Base-by-base conservation (phyloP, 495 filamentous ascomycete species). In the Poronia punctata region DNA sequence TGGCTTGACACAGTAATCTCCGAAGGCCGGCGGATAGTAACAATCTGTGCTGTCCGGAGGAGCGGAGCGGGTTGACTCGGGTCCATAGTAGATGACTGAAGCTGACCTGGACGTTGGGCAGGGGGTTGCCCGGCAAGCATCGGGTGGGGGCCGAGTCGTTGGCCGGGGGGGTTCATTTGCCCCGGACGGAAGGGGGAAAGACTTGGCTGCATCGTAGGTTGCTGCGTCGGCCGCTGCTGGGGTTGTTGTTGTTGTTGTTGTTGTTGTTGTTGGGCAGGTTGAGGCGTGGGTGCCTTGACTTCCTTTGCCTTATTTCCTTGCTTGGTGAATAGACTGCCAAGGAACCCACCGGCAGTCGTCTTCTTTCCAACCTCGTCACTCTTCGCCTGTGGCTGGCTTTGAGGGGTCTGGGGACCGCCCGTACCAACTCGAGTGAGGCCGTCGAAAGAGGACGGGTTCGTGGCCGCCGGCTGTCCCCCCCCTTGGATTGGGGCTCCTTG, bases 1-100 rank as follows among this genome's bases (percentile, higher is more conserved):
- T 53, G 55, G 10, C 43, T 25, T 4, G 53, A 43, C n/a, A 59
- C 49, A 0, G 55, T 59, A 26, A 59, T 49, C 35, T 52, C 55
- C 1, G 55, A 52, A 14, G 55, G 52, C 8, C 55, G 46, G 23
- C 44, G 52, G 20, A 56, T 53, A 33, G 41, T 34, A 9, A 56
- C 34, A 5, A 25, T 27, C 23, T 53, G 52, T 14, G 55, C 55
- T n/a, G 33, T 59, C 17, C 46, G 40, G 10, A 59, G 38, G 20
- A 52, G 30, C 8, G 53, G 54, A 9, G 46, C 28, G 12, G 41
- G 41, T 22, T 29, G 34, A 9, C 14, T 26, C 3, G 35, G 42
- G 26, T 38, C 34, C 20, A 43, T 18, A 6, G 34, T 24, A 9
- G 41, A 34, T 1, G 41, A 44, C 32, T 33, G 41, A 0, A 34